Percentiles rank a stretch among this genome's conserved stretches.
Evolutionary conservation across 139 green algal species (phyloP).

Genomic region (Trebouxia sp.): DNA sequence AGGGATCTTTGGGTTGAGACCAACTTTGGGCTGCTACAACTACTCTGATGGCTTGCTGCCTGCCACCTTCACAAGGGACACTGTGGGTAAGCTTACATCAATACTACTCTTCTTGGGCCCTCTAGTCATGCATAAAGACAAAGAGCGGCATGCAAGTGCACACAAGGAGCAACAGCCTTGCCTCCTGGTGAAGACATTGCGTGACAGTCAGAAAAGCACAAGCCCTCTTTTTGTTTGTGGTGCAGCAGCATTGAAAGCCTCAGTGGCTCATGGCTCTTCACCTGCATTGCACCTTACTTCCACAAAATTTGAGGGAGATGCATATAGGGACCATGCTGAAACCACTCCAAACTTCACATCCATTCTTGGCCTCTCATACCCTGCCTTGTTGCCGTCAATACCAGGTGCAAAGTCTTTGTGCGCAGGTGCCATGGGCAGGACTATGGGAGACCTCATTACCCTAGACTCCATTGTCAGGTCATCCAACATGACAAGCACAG

Average conservation of each 20-base stretch:
- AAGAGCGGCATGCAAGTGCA: too few relatives aligned
- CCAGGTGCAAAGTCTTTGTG: too few relatives aligned
- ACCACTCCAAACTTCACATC: neutral
- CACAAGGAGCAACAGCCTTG: too few relatives aligned
- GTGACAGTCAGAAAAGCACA: too few relatives aligned
- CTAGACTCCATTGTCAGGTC: slow-evolving; percentile 22
- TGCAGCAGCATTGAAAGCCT: too few relatives aligned
- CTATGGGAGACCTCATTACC: slow-evolving; percentile 9
- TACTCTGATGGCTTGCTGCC: slow-evolving; percentile 11
- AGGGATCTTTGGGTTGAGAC: slow-evolving; percentile 21
- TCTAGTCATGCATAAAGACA: too few relatives aligned
- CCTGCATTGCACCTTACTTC: too few relatives aligned
- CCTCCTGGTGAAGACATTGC: too few relatives aligned
- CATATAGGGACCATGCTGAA: too few relatives aligned
- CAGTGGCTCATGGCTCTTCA: too few relatives aligned
- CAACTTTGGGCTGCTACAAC: slow-evolving; percentile 27
- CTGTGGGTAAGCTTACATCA: slow-evolving; percentile 14
- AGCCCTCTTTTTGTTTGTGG: too few relatives aligned
- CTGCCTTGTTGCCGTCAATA: neutral
- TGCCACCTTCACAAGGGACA: slow-evolving; percentile 25
- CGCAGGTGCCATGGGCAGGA: neutral
- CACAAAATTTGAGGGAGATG: too few relatives aligned
- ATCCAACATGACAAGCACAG: neutral
- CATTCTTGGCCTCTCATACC: neutral
- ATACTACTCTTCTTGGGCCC: neutral